Percentiles rank a stretch among this genome's conserved stretches.
Conservation (phyloP, 2,329 filamentous ascomycete genomes). For the Neurospora sp. region DNA sequence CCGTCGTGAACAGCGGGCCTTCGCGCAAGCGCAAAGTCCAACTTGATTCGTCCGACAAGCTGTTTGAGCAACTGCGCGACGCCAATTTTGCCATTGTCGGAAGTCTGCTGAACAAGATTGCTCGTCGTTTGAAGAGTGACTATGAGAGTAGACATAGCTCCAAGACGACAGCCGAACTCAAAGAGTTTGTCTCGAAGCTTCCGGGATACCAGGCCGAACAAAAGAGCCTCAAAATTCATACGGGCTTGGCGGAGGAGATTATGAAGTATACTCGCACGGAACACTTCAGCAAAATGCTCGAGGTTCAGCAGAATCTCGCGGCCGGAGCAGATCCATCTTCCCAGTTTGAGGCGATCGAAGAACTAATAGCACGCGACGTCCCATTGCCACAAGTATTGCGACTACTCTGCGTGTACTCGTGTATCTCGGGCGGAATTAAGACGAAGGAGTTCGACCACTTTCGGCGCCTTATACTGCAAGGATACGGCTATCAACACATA, state of each 20-base stretch:
- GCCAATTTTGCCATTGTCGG: slow-evolving; percentile 95
- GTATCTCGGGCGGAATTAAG: slow-evolving; percentile 78
- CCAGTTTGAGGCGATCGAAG: slow-evolving; percentile 84
- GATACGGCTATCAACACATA: slow-evolving; percentile 90
- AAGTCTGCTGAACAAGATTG: slow-evolving; percentile 78
- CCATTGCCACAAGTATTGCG: slow-evolving; percentile 74
- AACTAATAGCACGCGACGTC: slow-evolving; percentile 82
- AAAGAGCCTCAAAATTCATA: slow-evolving; percentile 84
- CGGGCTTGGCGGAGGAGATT: slow-evolving; percentile 85
- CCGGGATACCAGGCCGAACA: slow-evolving; percentile 90
- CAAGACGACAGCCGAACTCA: slow-evolving; percentile 82
- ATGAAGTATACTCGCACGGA: slow-evolving; percentile 88
- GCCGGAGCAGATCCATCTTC: slow-evolving; percentile 81
- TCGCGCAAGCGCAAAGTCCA: slow-evolving; percentile 76
- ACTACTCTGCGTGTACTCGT: slow-evolving; percentile 83
- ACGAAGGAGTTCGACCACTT: slow-evolving; percentile 84
- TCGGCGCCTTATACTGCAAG: slow-evolving; percentile 77
- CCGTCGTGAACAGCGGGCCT: slow-evolving; percentile 33
- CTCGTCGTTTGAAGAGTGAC: slow-evolving; percentile 71
- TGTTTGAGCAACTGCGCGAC: slow-evolving; percentile 81
- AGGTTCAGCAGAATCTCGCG: slow-evolving; percentile 92
- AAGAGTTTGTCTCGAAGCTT: slow-evolving; percentile 89
- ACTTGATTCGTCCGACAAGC: slow-evolving; percentile 78
- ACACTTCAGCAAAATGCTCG: slow-evolving; percentile 75
- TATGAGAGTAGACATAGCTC: slow-evolving; percentile 81